phyloP scores from a whole-genome alignment of 2,329 filamentous ascomycete genomes.

The Chaetothyriales sp. region DNA sequence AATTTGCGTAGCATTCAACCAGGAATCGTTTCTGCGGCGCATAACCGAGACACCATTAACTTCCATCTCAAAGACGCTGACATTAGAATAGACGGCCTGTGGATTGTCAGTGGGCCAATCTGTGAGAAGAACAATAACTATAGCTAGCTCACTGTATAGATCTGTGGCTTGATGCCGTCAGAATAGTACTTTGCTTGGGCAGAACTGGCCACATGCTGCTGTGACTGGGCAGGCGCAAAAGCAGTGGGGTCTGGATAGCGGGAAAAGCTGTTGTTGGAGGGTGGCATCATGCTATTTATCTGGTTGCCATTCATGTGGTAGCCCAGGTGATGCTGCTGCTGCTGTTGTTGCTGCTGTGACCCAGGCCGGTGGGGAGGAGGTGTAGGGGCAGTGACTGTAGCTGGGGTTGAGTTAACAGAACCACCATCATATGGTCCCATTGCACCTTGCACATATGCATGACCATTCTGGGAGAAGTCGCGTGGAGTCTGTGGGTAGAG shows the following conservation, averaged over 20 bases:
- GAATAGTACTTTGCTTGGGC: constrained; percentile 16
- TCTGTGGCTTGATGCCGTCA: constrained; percentile 24
- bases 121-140: not conserved
- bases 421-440: constrained; percentile 29
- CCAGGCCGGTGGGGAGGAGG: constrained; percentile 25
- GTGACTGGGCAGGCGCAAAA: not conserved
- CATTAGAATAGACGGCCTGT: constrained; percentile 80
- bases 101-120: constrained; percentile 2
- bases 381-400: constrained; percentile 24
- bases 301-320: constrained; percentile 14
- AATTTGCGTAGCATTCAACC: constrained; percentile 98
- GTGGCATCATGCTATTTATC: constrained; percentile 21
- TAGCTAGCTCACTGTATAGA: constrained; percentile 28
- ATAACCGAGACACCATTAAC: constrained; percentile 87
- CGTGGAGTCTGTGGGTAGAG: constrained; percentile 16
- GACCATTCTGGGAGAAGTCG: constrained; percentile 16
- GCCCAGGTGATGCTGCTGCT: constrained; percentile 23
- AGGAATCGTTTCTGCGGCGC: constrained; percentile 86
- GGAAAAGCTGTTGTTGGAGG: constrained; percentile 21
- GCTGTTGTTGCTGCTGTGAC: constrained; percentile 27
- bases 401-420: constrained; percentile 30
- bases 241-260: constrained; percentile 29
- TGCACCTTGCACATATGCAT: constrained; percentile 25
- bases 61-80: constrained; percentile 97
- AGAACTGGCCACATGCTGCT: constrained; percentile 9